These are phyloP conservation scores for Cladosporium sp. DNA, from an alignment of 2,329 filamentous ascomycete species.

Conservation along the genomic window DNA sequence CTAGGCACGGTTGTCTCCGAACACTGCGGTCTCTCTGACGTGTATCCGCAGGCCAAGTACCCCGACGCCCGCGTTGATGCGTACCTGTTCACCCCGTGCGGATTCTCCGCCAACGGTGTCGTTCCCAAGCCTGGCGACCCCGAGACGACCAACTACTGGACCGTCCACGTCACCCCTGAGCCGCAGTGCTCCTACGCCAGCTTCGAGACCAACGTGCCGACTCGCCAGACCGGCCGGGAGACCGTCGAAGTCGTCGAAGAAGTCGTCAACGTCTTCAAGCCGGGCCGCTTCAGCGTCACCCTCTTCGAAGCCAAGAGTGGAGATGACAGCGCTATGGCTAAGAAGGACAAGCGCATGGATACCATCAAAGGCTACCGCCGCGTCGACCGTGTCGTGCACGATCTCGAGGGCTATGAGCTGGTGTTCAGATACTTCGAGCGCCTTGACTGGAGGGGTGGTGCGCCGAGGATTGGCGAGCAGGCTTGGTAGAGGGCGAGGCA, in stretches of 20 bases:
- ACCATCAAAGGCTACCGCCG: conserved; percentile 81
- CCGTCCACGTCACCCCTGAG: conserved; percentile 96
- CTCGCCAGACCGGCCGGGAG: conserved; percentile 80
- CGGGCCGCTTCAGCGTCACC: conserved; percentile 95
- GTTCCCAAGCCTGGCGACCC: conserved; percentile 68
- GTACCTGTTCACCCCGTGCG: conserved; percentile 94
- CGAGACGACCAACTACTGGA: conserved; percentile 79
- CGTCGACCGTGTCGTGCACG: conserved; percentile 92
- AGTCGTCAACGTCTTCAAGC: conserved; percentile 93
- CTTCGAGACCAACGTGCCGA: conserved; percentile 97
- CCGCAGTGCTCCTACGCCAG: conserved; percentile 96
- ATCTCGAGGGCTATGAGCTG: conserved; percentile 94
- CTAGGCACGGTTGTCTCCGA: conserved; percentile 92
- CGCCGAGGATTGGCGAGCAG: conserved; percentile 61
- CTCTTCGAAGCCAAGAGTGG: conserved; percentile 83
- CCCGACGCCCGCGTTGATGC: conserved; percentile 92
- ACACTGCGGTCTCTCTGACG: conserved; percentile 79
- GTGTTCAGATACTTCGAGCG: conserved; percentile 96
- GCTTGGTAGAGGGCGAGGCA: conserved; percentile 2
- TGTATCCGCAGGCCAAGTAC: conserved; percentile 84
- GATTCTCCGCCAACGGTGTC: conserved; percentile 95
- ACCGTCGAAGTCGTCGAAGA: conserved; percentile 90
- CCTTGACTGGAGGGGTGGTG: conserved; percentile 72
- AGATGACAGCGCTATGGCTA: conserved; percentile 44
- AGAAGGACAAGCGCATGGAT: conserved; percentile 63